Percentiles rank a stretch among this genome's conserved stretches.
Conservation (phyloP, 495 filamentous ascomycete genomes). For the Talaromyces borbonicus region DNA sequence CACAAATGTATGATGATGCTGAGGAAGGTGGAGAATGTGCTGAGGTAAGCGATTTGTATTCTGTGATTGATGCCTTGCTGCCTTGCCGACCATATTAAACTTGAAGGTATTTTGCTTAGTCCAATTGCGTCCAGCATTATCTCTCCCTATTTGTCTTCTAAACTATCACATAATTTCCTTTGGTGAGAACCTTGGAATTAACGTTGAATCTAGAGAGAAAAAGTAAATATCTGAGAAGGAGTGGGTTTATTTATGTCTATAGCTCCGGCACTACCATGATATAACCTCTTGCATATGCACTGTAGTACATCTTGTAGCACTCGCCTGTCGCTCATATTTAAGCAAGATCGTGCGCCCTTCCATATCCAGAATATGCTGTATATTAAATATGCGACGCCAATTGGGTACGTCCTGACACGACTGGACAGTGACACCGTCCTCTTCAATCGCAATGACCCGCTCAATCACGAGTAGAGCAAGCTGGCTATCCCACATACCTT, state of each 20-base stretch:
- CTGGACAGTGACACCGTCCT: constrained; percentile 3
- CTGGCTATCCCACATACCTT: constrained; percentile 10
- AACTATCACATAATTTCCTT: no score
- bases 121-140: no score
- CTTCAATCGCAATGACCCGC: constrained; percentile 6
- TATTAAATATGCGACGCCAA: constrained; percentile 7
- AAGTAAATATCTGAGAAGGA: no score
- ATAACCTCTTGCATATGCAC: constrained; percentile 4
- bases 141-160: no score
- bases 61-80: constrained; percentile 2
- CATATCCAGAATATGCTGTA: neutral
- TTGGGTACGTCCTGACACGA: neutral
- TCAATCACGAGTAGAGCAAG: constrained; percentile 5
- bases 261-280: neutral
- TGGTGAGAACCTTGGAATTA: no score
- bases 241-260: no score
- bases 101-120: no score
- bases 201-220: no score
- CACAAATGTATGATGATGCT: neutral
- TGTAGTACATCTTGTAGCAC: neutral
- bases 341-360: neutral
- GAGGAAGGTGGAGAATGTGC: neutral
- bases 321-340: constrained; percentile 1
- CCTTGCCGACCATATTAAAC: constrained; percentile 1
- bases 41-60: neutral